Evolutionary conservation across 768 basidiomycete genomes (phyloP).

Genomic region (Lactifluus hygrophoroides): DNA sequence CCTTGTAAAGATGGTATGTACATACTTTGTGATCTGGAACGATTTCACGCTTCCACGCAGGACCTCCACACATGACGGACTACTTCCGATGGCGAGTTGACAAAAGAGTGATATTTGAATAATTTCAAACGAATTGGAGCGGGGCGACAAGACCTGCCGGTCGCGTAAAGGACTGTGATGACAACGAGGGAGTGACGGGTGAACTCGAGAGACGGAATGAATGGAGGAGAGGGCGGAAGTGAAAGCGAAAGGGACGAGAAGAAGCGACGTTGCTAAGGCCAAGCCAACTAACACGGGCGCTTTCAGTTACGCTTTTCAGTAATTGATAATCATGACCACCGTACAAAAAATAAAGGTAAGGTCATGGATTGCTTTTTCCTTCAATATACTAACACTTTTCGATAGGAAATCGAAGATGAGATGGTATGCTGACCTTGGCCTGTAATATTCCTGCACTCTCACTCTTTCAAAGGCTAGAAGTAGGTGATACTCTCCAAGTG

Average conservation of each 20-base stretch:
- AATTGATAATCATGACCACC: constrained; percentile 75
- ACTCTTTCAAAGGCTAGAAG: constrained; percentile 61
- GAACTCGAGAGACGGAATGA: constrained; percentile 16
- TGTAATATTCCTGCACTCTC: constrained; percentile 9
- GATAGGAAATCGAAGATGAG: constrained; percentile 91
- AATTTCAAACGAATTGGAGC: constrained; percentile 22
- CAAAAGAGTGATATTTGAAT: constrained; percentile 10
- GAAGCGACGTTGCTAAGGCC: constrained; percentile 1
- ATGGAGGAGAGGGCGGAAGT: not conserved
- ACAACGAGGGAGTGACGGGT: not conserved
- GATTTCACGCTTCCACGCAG: constrained; percentile 94
- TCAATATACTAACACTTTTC: constrained; percentile 5
- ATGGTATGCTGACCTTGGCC: constrained; percentile 52
- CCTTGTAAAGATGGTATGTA: constrained; percentile 17
- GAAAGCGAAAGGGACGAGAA: not conserved
- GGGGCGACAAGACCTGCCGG: constrained; percentile 24
- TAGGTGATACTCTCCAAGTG: constrained; percentile 31
- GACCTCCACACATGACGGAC: constrained; percentile 55
- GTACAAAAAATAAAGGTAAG: constrained; percentile 81
- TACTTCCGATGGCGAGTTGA: constrained; percentile 16
- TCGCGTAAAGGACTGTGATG: constrained; percentile 24
- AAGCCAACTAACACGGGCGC: no score
- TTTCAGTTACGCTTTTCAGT: no score
- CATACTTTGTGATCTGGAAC: constrained; percentile 94
- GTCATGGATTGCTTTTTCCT: constrained; percentile 19